Evolutionary conservation across 2,329 filamentous ascomycete species (phyloP).

Genomic region (Esteya vermicola): DNA sequence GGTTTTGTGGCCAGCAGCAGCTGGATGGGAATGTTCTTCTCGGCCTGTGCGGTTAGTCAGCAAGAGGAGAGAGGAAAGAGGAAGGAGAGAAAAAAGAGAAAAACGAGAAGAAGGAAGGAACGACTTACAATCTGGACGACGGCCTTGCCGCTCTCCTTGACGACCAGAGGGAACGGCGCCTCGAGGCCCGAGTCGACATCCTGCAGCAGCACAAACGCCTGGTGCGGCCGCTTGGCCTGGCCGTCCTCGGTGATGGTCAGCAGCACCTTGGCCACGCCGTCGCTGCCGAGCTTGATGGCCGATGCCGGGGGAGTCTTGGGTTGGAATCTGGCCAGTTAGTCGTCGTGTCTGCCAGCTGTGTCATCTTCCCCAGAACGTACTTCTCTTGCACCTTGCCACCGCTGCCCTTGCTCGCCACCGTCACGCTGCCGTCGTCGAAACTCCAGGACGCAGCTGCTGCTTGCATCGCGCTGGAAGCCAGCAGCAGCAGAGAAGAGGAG

Average conservation of each 20-base stretch:
- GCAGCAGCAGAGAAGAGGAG: slow-evolving; percentile 27
- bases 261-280: slow-evolving; percentile 67
- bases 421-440: slow-evolving; percentile 59
- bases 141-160: slow-evolving; percentile 82
- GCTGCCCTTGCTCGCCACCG: slow-evolving; percentile 50
- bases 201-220: slow-evolving; percentile 76
- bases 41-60: slow-evolving; percentile 44
- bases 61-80: too few relatives aligned
- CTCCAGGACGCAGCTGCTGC: slow-evolving; percentile 52
- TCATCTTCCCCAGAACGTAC: slow-evolving; percentile 27
- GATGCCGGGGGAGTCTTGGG: slow-evolving; percentile 45
- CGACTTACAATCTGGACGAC: slow-evolving; percentile 66
- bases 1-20: slow-evolving; percentile 55
- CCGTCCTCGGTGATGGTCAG: slow-evolving; percentile 70
- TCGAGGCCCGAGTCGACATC: slow-evolving; percentile 67
- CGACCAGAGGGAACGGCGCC: slow-evolving; percentile 67
- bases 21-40: slow-evolving; percentile 78
- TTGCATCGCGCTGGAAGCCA: slow-evolving; percentile 34
- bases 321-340: slow-evolving; percentile 47
- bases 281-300: slow-evolving; percentile 47
- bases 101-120: neutral
- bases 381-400: slow-evolving; percentile 44
- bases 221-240: slow-evolving; percentile 74
- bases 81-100: too few relatives aligned
- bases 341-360: neutral